Percentiles rank a stretch among this genome's conserved stretches.
These are phyloP conservation scores for Grosmannia serpens DNA, from an alignment of 2,329 filamentous ascomycete genomes.

Conservation along the genomic window DNA sequence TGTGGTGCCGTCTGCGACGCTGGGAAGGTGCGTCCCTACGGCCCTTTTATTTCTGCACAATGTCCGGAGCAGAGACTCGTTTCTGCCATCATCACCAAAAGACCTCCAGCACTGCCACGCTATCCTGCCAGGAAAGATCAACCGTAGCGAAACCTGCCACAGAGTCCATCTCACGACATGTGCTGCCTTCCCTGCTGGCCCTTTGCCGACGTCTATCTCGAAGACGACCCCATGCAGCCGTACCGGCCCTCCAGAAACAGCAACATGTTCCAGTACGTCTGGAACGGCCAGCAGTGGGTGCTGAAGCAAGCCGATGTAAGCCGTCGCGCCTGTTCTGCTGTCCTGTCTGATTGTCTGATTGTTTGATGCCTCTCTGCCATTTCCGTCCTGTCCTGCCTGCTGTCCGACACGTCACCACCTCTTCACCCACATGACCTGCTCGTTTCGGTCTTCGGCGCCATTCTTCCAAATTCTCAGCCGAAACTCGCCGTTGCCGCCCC, in stretches of 20 bases:
- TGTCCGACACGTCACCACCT: not conserved
- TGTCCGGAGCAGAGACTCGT: not conserved
- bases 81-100: not conserved
- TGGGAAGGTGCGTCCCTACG: not conserved
- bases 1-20: not conserved
- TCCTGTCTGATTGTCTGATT: not conserved
- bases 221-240: conserved; percentile 21
- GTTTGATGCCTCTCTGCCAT: not conserved
- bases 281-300: conserved; percentile 25
- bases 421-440: not conserved
- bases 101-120: not conserved
- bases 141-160: not conserved
- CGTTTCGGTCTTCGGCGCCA: not conserved
- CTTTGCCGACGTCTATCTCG: conserved; percentile 13
- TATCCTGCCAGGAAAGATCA: no score
- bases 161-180: conserved; percentile 23
- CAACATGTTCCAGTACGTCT: conserved; percentile 26
- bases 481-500: not conserved
- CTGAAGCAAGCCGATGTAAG: conserved; percentile 26
- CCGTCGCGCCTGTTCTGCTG: conserved; percentile 2
- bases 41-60: no score
- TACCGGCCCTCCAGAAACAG: conserved; percentile 9
- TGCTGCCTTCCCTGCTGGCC: conserved; percentile 45
- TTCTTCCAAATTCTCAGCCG: not conserved
- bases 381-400: not conserved